Conservation (phyloP, 345 rosid genomes). For the Angophora floribunda region DNA sequence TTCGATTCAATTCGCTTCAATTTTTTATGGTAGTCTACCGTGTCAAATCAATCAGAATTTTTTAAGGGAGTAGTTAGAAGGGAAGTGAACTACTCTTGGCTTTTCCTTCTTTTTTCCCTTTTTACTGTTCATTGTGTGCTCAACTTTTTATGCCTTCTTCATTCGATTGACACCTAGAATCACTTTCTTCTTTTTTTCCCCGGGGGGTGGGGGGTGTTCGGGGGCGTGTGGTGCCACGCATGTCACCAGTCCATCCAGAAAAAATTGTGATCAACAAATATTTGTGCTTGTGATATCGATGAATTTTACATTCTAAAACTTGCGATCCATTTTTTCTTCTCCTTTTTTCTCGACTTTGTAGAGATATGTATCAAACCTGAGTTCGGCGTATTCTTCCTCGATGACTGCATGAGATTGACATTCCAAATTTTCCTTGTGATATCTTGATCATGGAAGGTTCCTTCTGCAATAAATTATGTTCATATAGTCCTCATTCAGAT, state of each 20-base stretch:
- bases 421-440: background rate
- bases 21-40: accelerated
- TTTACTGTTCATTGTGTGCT: background rate
- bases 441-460: background rate
- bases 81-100: background rate
- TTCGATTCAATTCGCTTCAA: no score
- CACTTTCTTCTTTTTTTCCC: background rate
- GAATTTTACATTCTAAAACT: background rate
- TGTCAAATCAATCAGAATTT: background rate
- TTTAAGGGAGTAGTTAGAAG: background rate
- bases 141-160: background rate
- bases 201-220: no score
- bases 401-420: background rate
- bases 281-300: background rate
- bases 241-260: background rate
- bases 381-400: background rate
- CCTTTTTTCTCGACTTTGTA: background rate
- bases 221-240: background rate
- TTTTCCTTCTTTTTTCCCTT: background rate
- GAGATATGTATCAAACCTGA: background rate
- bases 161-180: background rate
- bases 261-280: no score
- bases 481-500: background rate
- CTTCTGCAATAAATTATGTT: background rate
- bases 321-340: background rate